Base-by-base conservation (phyloP, 495 filamentous ascomycete genomes). In the Daldinia childiae region DNA sequence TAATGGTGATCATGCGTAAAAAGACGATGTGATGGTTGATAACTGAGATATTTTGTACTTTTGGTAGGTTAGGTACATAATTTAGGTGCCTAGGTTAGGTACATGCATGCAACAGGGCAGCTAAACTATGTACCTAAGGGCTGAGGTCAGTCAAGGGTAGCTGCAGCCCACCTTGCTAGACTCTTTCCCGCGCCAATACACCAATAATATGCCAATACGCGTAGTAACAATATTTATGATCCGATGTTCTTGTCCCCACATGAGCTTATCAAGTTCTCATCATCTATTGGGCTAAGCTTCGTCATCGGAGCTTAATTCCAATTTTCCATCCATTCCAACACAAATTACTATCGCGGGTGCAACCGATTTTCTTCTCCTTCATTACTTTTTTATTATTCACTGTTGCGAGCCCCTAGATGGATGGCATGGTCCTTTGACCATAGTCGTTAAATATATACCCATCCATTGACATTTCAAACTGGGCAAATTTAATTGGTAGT, bases 231-330 rank as follows among this genome's bases (percentile, higher is more conserved):
- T 61, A 45, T 26, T 50, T 61, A 15, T 15, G 15, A 21, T 24
- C 59, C 6, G 17, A 45, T 57, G 6, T 48, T 34, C 50, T 29
- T 21, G 8, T 36, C 66, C 34, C 66, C 66, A 68, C 66, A 68
- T 17, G 30, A 69, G 66, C 66, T 69, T 69, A 60, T 62, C 68
- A 9, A 27, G 30, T n/a, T 51, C 55, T 45, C 58, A 55, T 69
- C 66, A 69, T 64, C 55, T 27, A 69, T 69, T 64, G 43, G 54
- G n/a, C 54, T 36, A 57, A 57, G 32, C 57, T 62, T 71, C 68
- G 68, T 71, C 68, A 71, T 66, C 50, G 48, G 50, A 14, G 8
- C 34, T 27, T 11, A 34, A 30, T 48, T 58, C 6, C 6, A 24
- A 51, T 38, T 66, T 62, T 61, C 62, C 26, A 50, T 24, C 39